phyloP scores from a whole-genome alignment of 2,329 filamentous ascomycete genomes.

The Blastomyces gilchristii region DNA sequence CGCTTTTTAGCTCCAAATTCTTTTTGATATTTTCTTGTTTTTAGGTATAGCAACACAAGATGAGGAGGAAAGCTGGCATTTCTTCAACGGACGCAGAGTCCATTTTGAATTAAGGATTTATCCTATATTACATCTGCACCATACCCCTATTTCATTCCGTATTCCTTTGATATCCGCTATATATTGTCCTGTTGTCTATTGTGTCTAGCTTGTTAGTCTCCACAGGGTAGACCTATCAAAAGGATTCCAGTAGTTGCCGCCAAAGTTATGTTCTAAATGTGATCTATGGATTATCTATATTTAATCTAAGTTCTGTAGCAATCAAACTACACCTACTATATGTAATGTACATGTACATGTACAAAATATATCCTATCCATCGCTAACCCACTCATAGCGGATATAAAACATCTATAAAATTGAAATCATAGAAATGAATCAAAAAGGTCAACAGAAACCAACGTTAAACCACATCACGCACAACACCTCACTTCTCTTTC shows the following conservation, averaged over 20 bases:
- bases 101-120: background rate
- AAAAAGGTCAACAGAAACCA: background rate
- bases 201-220: background rate
- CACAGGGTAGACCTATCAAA: background rate
- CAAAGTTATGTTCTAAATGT: background rate
- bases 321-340: background rate
- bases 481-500: background rate
- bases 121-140: background rate
- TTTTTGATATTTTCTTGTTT: background rate
- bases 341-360: no score
- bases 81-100: background rate
- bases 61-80: background rate
- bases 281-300: background rate
- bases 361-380: no score
- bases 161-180: background rate
- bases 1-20: background rate
- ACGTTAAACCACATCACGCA: background rate
- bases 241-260: background rate
- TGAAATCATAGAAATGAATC: background rate
- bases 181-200: background rate
- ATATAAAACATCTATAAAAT: background rate
- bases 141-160: background rate
- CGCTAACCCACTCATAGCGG: background rate
- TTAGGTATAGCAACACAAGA: background rate
- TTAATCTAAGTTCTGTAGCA: background rate